Evolutionary conservation across 352 stramenopile species (phyloP).

Genomic region (Pythium rhizo-oryzae): DNA sequence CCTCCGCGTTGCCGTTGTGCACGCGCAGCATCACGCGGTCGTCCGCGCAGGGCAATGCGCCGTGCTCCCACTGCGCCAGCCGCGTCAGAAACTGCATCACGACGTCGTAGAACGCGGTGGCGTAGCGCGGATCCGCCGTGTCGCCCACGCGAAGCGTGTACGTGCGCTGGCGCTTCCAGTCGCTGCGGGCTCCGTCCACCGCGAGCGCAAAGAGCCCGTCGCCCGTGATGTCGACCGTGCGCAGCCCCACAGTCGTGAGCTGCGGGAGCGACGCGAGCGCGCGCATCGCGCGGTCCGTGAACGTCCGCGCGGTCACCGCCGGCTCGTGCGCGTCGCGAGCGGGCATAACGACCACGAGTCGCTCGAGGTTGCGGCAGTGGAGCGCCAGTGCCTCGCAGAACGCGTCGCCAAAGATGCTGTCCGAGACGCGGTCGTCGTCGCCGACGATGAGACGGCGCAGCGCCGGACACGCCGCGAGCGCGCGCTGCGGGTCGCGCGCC

Average conservation of each 20-base stretch:
- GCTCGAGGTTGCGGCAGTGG: not conserved
- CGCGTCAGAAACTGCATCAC: no score
- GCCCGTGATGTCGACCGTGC: conserved; percentile 17
- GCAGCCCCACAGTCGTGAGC: conserved; percentile 1
- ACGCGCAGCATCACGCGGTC: no score
- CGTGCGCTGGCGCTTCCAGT: not conserved
- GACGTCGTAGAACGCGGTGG: not conserved
- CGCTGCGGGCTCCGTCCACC: not conserved
- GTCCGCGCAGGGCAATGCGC: no score
- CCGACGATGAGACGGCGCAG: not conserved
- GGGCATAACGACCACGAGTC: not conserved
- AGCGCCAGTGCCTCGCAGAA: not conserved
- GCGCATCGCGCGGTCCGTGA: conserved; percentile 16
- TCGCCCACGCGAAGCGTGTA: not conserved
- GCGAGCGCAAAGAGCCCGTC: conserved; percentile 9
- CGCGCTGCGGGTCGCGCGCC: no score
- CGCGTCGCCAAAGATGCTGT: not conserved
- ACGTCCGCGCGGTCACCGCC: not conserved
- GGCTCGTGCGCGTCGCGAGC: not conserved
- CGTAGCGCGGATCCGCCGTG: no score
- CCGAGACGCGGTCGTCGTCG: not conserved
- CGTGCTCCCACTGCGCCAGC: no score
- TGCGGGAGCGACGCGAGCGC: conserved; percentile 6
- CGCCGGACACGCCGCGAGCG: not conserved
- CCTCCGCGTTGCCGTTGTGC: no score